Base-by-base conservation (phyloP, 257 asterid genomes). In the Echium plantagineum region DNA sequence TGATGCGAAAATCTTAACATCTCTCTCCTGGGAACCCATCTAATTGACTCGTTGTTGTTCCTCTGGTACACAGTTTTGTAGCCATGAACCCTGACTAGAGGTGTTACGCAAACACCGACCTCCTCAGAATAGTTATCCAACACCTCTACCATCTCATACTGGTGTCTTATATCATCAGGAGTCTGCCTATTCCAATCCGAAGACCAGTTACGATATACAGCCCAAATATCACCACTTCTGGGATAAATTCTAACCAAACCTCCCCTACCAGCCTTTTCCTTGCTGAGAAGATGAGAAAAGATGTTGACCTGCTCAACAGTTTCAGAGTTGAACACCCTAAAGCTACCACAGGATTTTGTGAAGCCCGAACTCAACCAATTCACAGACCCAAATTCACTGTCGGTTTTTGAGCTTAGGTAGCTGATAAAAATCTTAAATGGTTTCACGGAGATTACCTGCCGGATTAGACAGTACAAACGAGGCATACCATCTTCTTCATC, bases 401-500 rank as follows among this genome's bases (percentile, higher is more conserved):
- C 97, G 3, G 97, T 73, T 71, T 70, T 91, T 7, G 98, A 88
- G 81, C 79, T 85, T 82, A 91, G 75, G 82, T 91, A 85, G 80
- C 97, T 83, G 72, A 91, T 85, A 68, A 72, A 74, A 54, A 91
- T 77, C 86, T 84, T 85, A 58, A 91, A 91, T 60, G 98, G 98
- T 21, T 80, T 81, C 56, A 90, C 72, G 4, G 95, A 88, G 66
- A 88, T 72, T 68, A 91, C 79, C 58, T 88, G 81, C 20, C 98
- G 96, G 71, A 91, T 82, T 73, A 88, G 78, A 72, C 98, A 91
- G 68, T 91, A 91, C 72, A 91, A 70, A 57, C 98, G 98, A 56
- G 98, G 98, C 98, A 91, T 91, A 18, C 98, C 96, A 60, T 91
- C 98, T 72, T 90, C 97, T 74, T 91, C 98, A 19, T 91, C 98